A percentile compares a stretch with the other conserved stretches of the same genome.
Evolutionary conservation across 169 alveolate species (phyloP).

Genomic region (Cryptosporidium baileyi): DNA sequence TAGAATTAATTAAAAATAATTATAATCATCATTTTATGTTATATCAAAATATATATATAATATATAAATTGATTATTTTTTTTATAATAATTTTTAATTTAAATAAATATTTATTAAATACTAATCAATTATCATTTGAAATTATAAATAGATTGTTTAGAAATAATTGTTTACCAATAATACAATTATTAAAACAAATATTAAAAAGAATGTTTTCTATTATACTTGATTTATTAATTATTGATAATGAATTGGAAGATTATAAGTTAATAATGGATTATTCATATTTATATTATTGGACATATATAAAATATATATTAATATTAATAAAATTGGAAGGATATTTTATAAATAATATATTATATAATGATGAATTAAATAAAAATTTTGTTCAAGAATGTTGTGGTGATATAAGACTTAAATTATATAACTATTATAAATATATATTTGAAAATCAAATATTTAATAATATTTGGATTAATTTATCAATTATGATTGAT

Average conservation of each 20-base stretch:
- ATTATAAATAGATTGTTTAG: neutral
- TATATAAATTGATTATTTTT: constrained; percentile 9
- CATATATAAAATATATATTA: constrained; percentile 6
- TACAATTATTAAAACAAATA: constrained; percentile 30
- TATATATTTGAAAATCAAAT: constrained; percentile 11
- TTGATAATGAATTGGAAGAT: neutral
- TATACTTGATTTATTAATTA: neutral
- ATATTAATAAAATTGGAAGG: neutral
- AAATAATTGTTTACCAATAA: constrained; percentile 2
- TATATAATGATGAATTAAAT: neutral
- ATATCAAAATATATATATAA: neutral
- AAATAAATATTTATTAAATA: neutral
- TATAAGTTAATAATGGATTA: neutral
- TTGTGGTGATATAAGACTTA: constrained; percentile 7
- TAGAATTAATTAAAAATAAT: neutral
- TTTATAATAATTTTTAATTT: neutral
- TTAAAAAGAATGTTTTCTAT: neutral
- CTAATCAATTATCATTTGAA: neutral
- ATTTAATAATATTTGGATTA: neutral
- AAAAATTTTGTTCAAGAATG: neutral
- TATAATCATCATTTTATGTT: neutral
- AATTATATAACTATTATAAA: neutral
- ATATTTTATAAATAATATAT: neutral
- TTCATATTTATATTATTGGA: neutral
- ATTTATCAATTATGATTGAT: neutral